Conservation (phyloP, 2,329 filamentous ascomycete species). For the Dothidotthia symphoricarpi region DNA sequence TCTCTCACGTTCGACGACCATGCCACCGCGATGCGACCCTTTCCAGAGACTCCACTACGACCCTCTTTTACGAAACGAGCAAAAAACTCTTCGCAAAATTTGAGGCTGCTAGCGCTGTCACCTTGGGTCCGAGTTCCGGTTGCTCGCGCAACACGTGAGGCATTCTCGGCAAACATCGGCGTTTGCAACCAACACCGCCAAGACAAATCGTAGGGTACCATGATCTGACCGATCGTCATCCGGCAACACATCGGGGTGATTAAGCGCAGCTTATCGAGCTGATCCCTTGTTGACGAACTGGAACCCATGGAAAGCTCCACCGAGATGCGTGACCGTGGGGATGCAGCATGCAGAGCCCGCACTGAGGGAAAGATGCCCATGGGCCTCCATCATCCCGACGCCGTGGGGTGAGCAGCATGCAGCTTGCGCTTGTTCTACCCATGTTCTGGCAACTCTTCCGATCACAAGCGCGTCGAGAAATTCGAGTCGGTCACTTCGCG, state of each 20-base stretch:
- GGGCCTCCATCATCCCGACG: conserved; percentile 9
- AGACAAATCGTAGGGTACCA: conserved; percentile 2
- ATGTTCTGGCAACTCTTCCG: conserved; percentile 10
- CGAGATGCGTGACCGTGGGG: conserved; percentile 2
- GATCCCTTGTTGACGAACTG: neutral
- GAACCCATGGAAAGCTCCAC: conserved; percentile 10
- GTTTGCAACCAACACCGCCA: conserved; percentile 6
- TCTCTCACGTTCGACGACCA: conserved; percentile 1
- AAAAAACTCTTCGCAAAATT: conserved; percentile 11
- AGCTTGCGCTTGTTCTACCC: conserved; percentile 11
- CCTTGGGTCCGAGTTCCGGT: conserved; percentile 18
- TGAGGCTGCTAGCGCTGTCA: conserved; percentile 25
- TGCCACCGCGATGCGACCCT: neutral
- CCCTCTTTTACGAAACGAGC: conserved; percentile 24
- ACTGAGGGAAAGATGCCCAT: conserved; percentile 8
- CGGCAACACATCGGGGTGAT: conserved; percentile 4
- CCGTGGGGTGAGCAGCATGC: conserved; percentile 12
- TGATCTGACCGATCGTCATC: conserved; percentile 1
- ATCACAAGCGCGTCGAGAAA: conserved; percentile 15
- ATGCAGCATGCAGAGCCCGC: conserved; percentile 2
- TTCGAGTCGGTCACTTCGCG: conserved; percentile 10
- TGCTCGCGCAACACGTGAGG: conserved; percentile 7
- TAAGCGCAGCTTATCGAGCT: conserved; percentile 1
- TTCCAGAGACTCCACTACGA: conserved; percentile 14
- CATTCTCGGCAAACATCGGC: conserved; percentile 26